Evolutionary conservation across 2,329 filamentous ascomycete species (phyloP).

Genomic region (Neopestalotiopsis sp.): DNA sequence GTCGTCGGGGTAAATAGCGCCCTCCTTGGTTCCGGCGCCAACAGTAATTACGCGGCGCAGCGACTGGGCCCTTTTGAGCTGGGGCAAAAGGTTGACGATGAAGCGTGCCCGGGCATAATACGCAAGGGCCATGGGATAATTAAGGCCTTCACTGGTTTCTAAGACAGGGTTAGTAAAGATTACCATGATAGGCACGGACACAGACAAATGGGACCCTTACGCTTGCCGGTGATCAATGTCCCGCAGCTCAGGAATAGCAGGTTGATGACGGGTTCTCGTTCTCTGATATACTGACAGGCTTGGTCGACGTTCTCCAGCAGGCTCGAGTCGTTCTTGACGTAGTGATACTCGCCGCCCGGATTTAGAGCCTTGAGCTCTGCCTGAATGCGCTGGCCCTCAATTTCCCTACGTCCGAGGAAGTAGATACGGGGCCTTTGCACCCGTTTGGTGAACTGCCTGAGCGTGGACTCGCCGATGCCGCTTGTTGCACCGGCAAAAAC

Average conservation of each 20-base stretch:
- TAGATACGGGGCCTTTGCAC: constrained; percentile 49
- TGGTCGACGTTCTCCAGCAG: constrained; percentile 56
- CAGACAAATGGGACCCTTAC: constrained; percentile 23
- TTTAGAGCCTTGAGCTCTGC: constrained; percentile 48
- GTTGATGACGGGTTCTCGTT: constrained; percentile 49
- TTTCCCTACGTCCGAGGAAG: constrained; percentile 51
- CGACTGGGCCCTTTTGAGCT: constrained; percentile 48
- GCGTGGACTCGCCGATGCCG: constrained; percentile 56
- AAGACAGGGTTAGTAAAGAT: background rate
- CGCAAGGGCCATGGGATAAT: constrained; percentile 53
- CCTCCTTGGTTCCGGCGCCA: constrained; percentile 58
- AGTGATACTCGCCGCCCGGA: constrained; percentile 47
- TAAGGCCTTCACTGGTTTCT: constrained; percentile 64
- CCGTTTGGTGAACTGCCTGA: constrained; percentile 50
- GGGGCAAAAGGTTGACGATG: constrained; percentile 60
- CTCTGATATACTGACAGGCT: constrained; percentile 49
- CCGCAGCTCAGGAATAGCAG: constrained; percentile 44
- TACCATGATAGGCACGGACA: background rate
- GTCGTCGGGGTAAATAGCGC: constrained; percentile 49
- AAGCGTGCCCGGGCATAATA: constrained; percentile 65
- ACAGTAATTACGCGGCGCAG: constrained; percentile 61
- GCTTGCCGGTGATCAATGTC: constrained; percentile 27
- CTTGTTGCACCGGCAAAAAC: constrained; percentile 60
- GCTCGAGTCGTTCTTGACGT: constrained; percentile 54
- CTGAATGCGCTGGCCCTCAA: constrained; percentile 42